Evolutionary conservation across 371 early-diverging fungal genomes (phyloP).

Genomic region (Apophysomyces trapeziformis): DNA sequence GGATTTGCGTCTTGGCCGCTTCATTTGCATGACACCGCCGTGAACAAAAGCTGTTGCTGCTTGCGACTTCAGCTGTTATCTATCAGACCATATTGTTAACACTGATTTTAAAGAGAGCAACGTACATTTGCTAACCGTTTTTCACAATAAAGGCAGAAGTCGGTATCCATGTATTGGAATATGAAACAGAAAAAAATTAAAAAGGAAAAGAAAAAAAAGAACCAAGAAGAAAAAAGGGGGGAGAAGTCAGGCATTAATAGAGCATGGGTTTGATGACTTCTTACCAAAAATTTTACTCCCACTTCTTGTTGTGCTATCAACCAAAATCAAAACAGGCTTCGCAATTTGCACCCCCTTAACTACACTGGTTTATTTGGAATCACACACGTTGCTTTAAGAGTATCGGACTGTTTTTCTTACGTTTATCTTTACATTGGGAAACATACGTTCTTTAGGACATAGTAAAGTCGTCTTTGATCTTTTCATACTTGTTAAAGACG

Average conservation of each 20-base stretch:
- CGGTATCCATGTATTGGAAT: conserved; percentile 24
- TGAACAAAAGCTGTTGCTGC: conserved; percentile 20
- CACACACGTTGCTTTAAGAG: too few relatives aligned
- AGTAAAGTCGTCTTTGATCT: too few relatives aligned
- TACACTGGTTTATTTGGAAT: too few relatives aligned
- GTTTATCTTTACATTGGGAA: too few relatives aligned
- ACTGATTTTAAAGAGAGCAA: conserved; percentile 1
- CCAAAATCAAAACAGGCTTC: too few relatives aligned
- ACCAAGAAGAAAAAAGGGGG: conserved; percentile 9
- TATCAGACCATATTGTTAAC: conserved; percentile 1
- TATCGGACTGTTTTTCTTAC: too few relatives aligned
- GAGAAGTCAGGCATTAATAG: conserved; percentile 1
- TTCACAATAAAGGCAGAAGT: conserved; percentile 34
- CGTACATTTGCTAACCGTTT: conserved; percentile 19
- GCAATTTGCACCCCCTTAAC: too few relatives aligned
- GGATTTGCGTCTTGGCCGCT: conserved; percentile 18
- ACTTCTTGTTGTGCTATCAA: background rate
- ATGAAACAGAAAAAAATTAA: conserved; percentile 6
- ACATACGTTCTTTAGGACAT: too few relatives aligned
- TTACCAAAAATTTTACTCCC: background rate
- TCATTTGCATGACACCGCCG: conserved; percentile 21
- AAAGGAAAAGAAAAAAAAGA: conserved; percentile 11
- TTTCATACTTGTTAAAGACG: too few relatives aligned
- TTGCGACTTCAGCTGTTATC: background rate
- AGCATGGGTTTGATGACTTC: conserved; percentile 12